These are phyloP conservation scores for Drechslerella dactyloides DNA, from an alignment of 2,329 filamentous ascomycete genomes.

Conservation along the genomic window DNA sequence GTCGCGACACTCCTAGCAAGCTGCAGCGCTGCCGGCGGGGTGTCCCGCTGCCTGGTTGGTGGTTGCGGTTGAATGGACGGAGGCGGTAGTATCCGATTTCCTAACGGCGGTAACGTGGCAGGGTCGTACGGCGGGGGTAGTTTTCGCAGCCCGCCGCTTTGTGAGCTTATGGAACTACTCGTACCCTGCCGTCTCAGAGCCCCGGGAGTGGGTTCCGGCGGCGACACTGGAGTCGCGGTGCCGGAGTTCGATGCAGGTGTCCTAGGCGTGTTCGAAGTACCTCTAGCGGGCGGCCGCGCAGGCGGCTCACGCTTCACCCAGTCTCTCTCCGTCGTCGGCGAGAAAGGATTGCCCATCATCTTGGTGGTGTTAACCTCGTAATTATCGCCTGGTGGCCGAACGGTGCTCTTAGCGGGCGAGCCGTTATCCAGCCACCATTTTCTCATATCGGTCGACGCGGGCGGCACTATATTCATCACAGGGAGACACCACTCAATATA, in stretches of 20 bases:
- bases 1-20: constrained; percentile 56
- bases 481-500: constrained; percentile 27
- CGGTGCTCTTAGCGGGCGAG: constrained; percentile 74
- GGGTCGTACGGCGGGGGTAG: constrained; percentile 64
- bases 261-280: constrained; percentile 62
- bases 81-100: constrained; percentile 60
- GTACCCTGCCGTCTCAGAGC: constrained; percentile 56
- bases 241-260: constrained; percentile 56
- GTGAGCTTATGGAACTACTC: constrained; percentile 55
- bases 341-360: constrained; percentile 82
- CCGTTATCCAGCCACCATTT: constrained; percentile 76
- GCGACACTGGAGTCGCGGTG: constrained; percentile 62
- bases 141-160: constrained; percentile 62
- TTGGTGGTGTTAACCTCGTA: constrained; percentile 72
- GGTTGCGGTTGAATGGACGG: constrained; percentile 32
- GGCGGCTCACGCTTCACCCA: constrained; percentile 67
- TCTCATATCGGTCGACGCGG: constrained; percentile 71
- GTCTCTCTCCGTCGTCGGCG: constrained; percentile 74
- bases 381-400: constrained; percentile 70
- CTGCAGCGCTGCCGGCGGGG: constrained; percentile 60
- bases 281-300: constrained; percentile 30
- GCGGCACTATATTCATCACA: constrained; percentile 61
- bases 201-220: constrained; percentile 66
- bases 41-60: constrained; percentile 54
- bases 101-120: constrained; percentile 60